A percentile compares a stretch with the other conserved stretches of the same genome.
phyloP scores from a whole-genome alignment of 257 asterid genomes.

The Fraxinus cuspidata region DNA sequence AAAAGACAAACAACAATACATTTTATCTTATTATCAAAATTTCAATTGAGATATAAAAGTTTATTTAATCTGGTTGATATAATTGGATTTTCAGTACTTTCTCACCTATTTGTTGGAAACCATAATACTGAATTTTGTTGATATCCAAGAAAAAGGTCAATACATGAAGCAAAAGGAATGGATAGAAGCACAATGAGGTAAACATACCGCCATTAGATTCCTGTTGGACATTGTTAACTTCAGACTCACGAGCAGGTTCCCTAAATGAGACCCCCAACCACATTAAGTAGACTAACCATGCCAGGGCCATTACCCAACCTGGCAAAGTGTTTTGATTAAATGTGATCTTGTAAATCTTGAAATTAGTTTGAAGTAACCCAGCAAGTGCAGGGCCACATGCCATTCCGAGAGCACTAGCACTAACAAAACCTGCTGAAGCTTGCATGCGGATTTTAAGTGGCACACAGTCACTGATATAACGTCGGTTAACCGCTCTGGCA shows the following conservation, averaged over 20 bases:
- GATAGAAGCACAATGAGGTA: constrained; percentile 4
- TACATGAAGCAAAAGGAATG: not conserved
- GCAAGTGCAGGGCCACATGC: constrained; percentile 99
- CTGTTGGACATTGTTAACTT: constrained; percentile 37
- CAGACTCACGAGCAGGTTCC: constrained; percentile 69
- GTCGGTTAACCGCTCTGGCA: constrained; percentile 95
- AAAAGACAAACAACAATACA: not conserved
- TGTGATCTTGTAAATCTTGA: constrained; percentile 65
- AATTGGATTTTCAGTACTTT: not conserved
- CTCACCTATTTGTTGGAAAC: not conserved
- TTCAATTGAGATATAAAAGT: not conserved
- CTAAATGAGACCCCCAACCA: constrained; percentile 87
- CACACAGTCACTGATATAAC: constrained; percentile 95
- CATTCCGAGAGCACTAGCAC: constrained; percentile 99
- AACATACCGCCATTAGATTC: constrained; percentile 60
- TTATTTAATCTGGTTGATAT: not conserved
- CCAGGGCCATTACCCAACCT: constrained; percentile 95
- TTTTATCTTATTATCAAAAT: constrained; percentile 11
- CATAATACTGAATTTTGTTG: not conserved
- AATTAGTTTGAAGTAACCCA: constrained; percentile 77
- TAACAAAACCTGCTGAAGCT: constrained; percentile 98
- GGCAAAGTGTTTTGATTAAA: constrained; percentile 87
- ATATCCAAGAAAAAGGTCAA: not conserved
- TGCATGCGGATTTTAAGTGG: constrained; percentile 91
- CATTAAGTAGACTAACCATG: constrained; percentile 69